These are phyloP conservation scores for Phytomonas sp. DNA, from an alignment of 208 protist species.

Conservation along the genomic window DNA sequence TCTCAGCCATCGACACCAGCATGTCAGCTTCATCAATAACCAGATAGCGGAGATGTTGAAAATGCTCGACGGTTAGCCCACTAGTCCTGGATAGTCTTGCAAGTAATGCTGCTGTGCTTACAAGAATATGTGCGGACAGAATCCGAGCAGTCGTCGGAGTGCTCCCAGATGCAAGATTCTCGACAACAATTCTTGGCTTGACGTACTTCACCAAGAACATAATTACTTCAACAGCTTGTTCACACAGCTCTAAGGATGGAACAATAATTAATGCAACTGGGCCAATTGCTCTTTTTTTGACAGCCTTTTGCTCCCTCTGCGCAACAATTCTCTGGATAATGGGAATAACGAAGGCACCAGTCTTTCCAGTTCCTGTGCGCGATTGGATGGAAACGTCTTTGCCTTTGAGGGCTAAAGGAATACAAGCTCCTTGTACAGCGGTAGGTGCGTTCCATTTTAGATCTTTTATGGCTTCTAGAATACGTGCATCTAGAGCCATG, in stretches of 20 bases:
- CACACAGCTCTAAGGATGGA: slow-evolving; percentile 93
- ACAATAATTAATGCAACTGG: slow-evolving; percentile 92
- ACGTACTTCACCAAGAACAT: slow-evolving; percentile 66
- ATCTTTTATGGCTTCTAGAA: slow-evolving; percentile 73
- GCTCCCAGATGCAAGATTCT: slow-evolving; percentile 67
- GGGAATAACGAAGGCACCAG: slow-evolving; percentile 84
- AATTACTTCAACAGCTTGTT: slow-evolving; percentile 87
- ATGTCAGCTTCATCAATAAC: slow-evolving; percentile 97
- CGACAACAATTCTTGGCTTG: slow-evolving; percentile 66
- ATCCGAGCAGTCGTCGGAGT: slow-evolving; percentile 47
- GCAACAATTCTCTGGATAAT: slow-evolving; percentile 79
- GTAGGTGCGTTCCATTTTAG: slow-evolving; percentile 86
- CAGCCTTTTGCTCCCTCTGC: slow-evolving; percentile 43
- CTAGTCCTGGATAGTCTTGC: slow-evolving; percentile 49
- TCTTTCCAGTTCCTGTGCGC: slow-evolving; percentile 85
- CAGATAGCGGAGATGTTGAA: slow-evolving; percentile 64
- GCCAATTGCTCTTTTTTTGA: slow-evolving; percentile 21
- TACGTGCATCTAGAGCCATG: slow-evolving; percentile 62
- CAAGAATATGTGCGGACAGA: slow-evolving; percentile 69
- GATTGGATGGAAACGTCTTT: slow-evolving; percentile 84
- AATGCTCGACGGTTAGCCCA: slow-evolving; percentile 37
- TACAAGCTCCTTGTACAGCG: slow-evolving; percentile 90
- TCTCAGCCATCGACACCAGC: slow-evolving; percentile 91
- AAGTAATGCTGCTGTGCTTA: slow-evolving; percentile 80
- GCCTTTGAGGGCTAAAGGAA: slow-evolving; percentile 91